Evolutionary conservation across 2,329 filamentous ascomycete genomes (phyloP).

Genomic region (Verticillium longisporum): DNA sequence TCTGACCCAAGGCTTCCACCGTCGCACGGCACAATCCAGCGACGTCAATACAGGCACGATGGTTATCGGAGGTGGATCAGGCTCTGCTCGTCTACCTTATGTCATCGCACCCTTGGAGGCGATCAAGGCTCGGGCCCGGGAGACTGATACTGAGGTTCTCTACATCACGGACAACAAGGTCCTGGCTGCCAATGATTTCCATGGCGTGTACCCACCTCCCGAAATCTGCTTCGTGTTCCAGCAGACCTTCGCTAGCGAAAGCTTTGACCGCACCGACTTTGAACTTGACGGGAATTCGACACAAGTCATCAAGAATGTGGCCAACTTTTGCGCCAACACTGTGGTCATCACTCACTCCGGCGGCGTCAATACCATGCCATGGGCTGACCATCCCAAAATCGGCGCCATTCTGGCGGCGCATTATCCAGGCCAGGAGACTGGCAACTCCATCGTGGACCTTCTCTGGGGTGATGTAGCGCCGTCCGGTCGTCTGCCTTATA

Average conservation of each 20-base stretch:
- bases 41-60: constrained; percentile 47
- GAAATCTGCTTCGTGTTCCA: constrained; percentile 8
- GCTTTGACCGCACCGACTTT: constrained; percentile 59
- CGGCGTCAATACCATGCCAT: constrained; percentile 53
- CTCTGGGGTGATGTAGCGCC: constrained; percentile 49
- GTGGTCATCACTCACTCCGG: constrained; percentile 59
- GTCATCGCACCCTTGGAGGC: constrained; percentile 8
- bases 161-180: constrained; percentile 4
- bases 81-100: constrained; percentile 13
- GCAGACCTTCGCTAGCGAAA: constrained; percentile 49
- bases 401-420: too few relatives aligned
- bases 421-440: constrained; percentile 16
- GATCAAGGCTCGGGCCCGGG: constrained; percentile 4
- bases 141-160: constrained; percentile 1
- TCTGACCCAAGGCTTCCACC: too few relatives aligned
- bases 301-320: constrained; percentile 48
- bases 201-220: constrained; percentile 6
- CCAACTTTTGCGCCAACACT: constrained; percentile 54
- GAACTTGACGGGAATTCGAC: constrained; percentile 50
- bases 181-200: not conserved
- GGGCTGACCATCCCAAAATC: constrained; percentile 55
- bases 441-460: constrained; percentile 45
- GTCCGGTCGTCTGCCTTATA: constrained; percentile 56
- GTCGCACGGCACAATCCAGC: constrained; percentile 24
- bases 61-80: constrained; percentile 49